Percentiles rank a stretch among this genome's conserved stretches.
These are phyloP conservation scores for Nemophila menziesii DNA, from an alignment of 257 asterid species.

Conservation along the genomic window DNA sequence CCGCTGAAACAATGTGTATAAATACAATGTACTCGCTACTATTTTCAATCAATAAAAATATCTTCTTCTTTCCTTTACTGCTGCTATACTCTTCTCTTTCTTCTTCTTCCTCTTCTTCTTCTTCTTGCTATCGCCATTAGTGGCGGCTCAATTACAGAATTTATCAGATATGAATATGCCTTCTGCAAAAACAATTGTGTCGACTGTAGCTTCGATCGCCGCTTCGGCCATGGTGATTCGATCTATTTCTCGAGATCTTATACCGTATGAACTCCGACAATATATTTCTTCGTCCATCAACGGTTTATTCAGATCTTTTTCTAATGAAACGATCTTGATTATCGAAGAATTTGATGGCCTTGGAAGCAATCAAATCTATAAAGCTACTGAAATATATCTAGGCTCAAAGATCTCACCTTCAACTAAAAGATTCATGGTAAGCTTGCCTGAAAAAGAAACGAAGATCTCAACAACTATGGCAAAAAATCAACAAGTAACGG, in stretches of 20 bases:
- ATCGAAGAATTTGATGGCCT: conserved; percentile 34
- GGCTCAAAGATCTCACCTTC: conserved; percentile 26
- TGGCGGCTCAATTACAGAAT: no score
- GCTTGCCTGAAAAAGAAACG: conserved; percentile 29
- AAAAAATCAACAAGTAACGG: conserved; percentile 19
- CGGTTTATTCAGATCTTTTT: conserved; percentile 19
- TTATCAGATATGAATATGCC: conserved; percentile 23
- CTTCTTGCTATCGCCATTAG: no score
- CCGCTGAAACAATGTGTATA: no score
- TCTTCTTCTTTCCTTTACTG: no score
- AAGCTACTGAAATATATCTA: conserved; percentile 30
- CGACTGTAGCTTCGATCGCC: conserved; percentile 36
- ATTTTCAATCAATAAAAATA: no score
- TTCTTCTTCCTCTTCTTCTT: no score
- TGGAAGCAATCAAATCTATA: conserved; percentile 25
- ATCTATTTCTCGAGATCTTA: conserved; percentile 25
- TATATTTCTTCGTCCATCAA: conserved; percentile 15
- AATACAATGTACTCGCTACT: no score
- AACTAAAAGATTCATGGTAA: conserved; percentile 19
- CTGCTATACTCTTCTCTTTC: no score
- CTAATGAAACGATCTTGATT: conserved; percentile 23
- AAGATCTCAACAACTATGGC: conserved; percentile 27
- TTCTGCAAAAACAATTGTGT: conserved; percentile 26
- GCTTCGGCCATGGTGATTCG: conserved; percentile 45
- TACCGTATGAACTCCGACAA: conserved; percentile 29